phyloP scores from a whole-genome alignment of 2,329 filamentous ascomycete genomes.

The Alternaria burnsii region DNA sequence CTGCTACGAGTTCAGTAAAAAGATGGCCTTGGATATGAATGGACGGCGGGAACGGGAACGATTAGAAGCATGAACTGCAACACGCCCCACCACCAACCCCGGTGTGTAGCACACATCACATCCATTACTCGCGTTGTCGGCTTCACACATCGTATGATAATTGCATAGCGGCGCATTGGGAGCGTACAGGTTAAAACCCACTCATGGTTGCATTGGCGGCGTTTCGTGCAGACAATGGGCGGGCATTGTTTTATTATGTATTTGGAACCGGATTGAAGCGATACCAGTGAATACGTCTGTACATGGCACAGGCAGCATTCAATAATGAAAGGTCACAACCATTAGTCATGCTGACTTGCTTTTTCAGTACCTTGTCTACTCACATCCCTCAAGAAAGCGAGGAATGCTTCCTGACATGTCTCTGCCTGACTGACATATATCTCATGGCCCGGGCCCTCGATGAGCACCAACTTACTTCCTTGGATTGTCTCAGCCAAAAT shows the following conservation, averaged over 20 bases:
- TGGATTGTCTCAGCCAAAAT: conserved; percentile 24
- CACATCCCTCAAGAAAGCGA: conserved; percentile 48
- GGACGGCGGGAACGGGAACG: conserved; percentile 55
- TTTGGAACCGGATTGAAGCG: not conserved
- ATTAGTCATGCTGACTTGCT: not conserved
- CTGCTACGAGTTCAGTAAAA: conserved; percentile 95
- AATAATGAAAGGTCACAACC: not conserved
- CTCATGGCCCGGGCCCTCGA: conserved; percentile 46
- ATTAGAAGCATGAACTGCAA: conserved; percentile 19
- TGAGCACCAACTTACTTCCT: conserved; percentile 32
- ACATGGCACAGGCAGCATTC: not conserved
- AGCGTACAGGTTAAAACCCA: conserved; percentile 7
- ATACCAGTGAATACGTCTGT: not conserved
- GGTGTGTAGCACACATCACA: not conserved
- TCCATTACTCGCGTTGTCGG: not conserved
- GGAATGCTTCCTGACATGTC: conserved; percentile 35
- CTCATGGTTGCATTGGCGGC: conserved; percentile 16
- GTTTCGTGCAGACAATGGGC: conserved; percentile 10
- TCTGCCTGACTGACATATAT: conserved; percentile 46
- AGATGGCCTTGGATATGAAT: conserved; percentile 81
- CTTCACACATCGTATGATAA: conserved; percentile 7
- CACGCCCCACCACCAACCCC: not conserved
- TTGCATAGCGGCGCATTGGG: conserved; percentile 17
- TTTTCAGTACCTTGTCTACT: not conserved
- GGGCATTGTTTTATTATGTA: not conserved